phyloP scores from a whole-genome alignment of 495 filamentous ascomycete genomes.

The Bacidia rubella region DNA sequence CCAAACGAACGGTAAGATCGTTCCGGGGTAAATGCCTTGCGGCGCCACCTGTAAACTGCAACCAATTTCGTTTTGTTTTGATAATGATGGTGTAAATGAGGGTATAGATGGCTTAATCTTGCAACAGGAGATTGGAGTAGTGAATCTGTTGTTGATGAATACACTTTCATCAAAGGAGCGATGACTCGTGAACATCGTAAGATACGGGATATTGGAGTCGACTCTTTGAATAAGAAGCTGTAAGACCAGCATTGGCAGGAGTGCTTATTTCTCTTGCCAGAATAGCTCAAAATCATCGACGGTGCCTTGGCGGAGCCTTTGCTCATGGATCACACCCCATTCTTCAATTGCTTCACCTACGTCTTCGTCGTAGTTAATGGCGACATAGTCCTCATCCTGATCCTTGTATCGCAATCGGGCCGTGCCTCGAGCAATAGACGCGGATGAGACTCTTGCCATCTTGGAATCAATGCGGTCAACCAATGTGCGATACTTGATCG shows the following conservation, averaged over 20 bases:
- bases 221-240: no score
- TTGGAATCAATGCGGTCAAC: slow-evolving; percentile 97
- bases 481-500: slow-evolving; percentile 82
- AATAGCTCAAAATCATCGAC: slow-evolving; percentile 79
- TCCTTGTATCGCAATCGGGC: slow-evolving; percentile 81
- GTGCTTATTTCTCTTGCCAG: slow-evolving; percentile 30
- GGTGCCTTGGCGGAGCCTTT: slow-evolving; percentile 46
- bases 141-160: no score
- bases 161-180: no score
- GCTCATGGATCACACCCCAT: slow-evolving; percentile 65
- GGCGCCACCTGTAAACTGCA: neutral
- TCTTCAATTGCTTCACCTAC: slow-evolving; percentile 88
- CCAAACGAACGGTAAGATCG: slow-evolving; percentile 8
- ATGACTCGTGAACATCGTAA: no score
- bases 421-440: slow-evolving; percentile 62
- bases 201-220: no score
- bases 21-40: neutral
- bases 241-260: neutral
- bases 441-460: slow-evolving; percentile 65
- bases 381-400: slow-evolving; percentile 85
- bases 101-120: neutral
- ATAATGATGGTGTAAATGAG: neutral
- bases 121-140: no score
- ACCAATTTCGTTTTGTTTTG: neutral
- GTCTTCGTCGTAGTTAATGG: slow-evolving; percentile 86